Evolutionary conservation across 2,329 filamentous ascomycete genomes (phyloP).

Genomic region (Penicillium nordicum): DNA sequence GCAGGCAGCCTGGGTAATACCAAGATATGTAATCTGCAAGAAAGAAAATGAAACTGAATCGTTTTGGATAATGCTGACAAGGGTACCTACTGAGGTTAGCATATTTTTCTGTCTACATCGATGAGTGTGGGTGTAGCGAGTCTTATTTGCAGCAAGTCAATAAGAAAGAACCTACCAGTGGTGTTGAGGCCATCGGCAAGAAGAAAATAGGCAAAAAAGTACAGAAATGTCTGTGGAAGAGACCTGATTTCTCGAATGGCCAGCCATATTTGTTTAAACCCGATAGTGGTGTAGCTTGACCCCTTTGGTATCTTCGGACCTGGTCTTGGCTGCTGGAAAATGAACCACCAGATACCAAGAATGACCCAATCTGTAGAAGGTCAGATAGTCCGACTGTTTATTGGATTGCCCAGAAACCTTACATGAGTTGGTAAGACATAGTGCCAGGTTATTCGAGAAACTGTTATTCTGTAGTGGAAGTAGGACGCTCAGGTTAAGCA

Average conservation of each 20-base stretch:
- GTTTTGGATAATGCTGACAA: conserved; percentile 43
- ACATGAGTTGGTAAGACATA: conserved; percentile 44
- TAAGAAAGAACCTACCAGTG: conserved; percentile 27
- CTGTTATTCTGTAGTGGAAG: conserved; percentile 37
- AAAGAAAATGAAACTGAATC: conserved; percentile 42
- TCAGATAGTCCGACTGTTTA: background rate
- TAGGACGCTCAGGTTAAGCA: conserved; percentile 41
- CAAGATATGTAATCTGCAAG: conserved; percentile 42
- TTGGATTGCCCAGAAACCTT: conserved; percentile 5
- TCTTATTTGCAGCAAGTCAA: background rate
- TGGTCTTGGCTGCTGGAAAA: conserved; percentile 42
- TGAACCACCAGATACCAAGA: conserved; percentile 44
- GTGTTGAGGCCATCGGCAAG: conserved; percentile 44
- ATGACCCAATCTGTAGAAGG: conserved; percentile 39
- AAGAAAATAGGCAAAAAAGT: conserved; percentile 43
- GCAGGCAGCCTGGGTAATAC: conserved; percentile 38
- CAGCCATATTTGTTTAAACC: conserved; percentile 43
- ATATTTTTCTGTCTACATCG: background rate
- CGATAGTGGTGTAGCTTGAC: conserved; percentile 40
- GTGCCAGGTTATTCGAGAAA: conserved; percentile 40
- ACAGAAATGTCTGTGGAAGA: conserved; percentile 42
- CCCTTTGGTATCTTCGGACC: conserved; percentile 41
- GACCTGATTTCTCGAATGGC: conserved; percentile 38
- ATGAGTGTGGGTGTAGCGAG: background rate
- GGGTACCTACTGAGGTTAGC: conserved; percentile 24